A percentile compares a stretch with the other conserved stretches of the same genome.
phyloP scores from a whole-genome alignment of 345 rosid genomes.

The Excoecaria cochinchinensis region DNA sequence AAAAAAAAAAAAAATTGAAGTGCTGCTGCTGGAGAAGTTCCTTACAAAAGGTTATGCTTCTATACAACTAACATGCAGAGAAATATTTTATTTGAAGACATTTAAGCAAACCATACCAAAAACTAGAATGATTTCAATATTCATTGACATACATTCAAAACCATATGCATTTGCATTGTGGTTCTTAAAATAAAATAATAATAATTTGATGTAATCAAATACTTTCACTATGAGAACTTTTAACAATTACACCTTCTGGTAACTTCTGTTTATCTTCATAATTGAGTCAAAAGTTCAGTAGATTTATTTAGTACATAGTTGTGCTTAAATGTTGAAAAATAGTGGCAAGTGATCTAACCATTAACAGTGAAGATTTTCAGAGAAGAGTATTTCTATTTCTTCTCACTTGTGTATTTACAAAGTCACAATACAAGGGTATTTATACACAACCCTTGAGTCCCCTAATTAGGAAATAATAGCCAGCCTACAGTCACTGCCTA shows the following conservation, averaged over 20 bases:
- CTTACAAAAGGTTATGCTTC: background rate
- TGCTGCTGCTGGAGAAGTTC: background rate
- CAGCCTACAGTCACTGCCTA: no score
- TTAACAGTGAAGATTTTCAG: background rate
- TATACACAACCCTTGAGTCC: no score
- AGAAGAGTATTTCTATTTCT: no score
- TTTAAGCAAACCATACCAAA: constrained; percentile 7
- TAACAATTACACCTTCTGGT: background rate
- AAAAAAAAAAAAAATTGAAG: background rate
- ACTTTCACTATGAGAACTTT: background rate
- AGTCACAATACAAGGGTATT: no score
- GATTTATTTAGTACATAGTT: background rate
- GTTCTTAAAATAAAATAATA: background rate
- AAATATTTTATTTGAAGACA: background rate
- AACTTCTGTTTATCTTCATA: background rate
- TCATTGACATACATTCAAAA: background rate
- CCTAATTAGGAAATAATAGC: no score
- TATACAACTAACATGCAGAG: background rate
- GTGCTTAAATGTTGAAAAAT: background rate
- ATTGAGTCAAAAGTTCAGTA: background rate
- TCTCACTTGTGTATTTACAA: no score
- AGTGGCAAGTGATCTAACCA: background rate
- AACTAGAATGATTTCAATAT: constrained; percentile 2
- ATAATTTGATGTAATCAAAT: background rate
- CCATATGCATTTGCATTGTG: background rate